Evolutionary conservation across 2,329 filamentous ascomycete species (phyloP).

Genomic region (Fusarium pilosicola): DNA sequence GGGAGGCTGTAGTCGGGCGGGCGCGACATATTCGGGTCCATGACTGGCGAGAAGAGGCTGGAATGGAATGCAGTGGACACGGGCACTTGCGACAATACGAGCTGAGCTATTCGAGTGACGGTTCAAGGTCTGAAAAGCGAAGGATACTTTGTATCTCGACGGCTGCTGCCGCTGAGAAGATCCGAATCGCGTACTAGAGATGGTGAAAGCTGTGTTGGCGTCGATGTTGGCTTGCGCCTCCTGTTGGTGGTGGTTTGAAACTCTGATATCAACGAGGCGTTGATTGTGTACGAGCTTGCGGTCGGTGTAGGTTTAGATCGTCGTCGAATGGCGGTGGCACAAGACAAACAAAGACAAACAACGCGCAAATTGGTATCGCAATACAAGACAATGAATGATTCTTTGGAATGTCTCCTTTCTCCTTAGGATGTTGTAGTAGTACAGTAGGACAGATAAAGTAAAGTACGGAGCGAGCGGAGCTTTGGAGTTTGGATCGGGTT

Average conservation of each 20-base stretch:
- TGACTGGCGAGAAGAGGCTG: conserved; percentile 43
- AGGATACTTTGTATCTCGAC: conserved; percentile 24
- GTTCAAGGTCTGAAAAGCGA: conserved; percentile 14
- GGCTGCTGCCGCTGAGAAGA: conserved; percentile 34
- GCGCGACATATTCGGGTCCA: conserved; percentile 63
- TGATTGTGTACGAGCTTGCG: not conserved
- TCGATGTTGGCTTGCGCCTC: conserved; percentile 9
- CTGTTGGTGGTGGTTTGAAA: conserved; percentile 12
- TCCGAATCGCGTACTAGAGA: not conserved
- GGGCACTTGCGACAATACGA: conserved; percentile 32
- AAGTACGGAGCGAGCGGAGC: conserved; percentile 34
- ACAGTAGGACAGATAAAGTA: conserved; percentile 4
- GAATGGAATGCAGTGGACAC: conserved; percentile 48
- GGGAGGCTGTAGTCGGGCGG: conserved; percentile 68
- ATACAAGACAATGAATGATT: conserved; percentile 21
- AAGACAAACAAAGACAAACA: not conserved
- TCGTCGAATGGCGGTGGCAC: conserved; percentile 1
- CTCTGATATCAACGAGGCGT: conserved; percentile 28
- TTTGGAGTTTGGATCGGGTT: conserved; percentile 30
- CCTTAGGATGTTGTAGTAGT: conserved; percentile 20
- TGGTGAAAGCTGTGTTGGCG: conserved; percentile 1
- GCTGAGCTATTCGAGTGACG: conserved; percentile 5
- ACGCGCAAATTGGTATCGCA: not conserved
- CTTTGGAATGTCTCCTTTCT: conserved; percentile 10
- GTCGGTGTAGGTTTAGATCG: conserved; percentile 24